Conservation (phyloP, 345 rosid species). For the Abelmoschus esculentus region DNA sequence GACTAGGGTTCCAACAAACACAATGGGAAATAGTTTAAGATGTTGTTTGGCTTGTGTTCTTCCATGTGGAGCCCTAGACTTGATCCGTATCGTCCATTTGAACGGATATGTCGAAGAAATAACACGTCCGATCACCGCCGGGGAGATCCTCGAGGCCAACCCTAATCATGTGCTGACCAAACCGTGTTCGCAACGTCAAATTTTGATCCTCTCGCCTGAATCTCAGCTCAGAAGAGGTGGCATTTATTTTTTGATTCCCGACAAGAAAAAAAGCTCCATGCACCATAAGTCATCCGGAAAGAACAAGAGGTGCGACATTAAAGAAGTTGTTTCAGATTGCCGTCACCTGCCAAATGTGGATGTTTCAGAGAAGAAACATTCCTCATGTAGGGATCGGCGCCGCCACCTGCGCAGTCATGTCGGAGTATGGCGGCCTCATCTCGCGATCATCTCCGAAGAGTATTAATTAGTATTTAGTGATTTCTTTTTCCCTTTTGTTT, state of each 20-base stretch:
- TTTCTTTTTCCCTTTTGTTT: constrained; percentile 4
- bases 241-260: constrained; percentile 80
- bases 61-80: constrained; percentile 91
- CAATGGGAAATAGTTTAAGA: constrained; percentile 84
- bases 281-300: constrained; percentile 16
- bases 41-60: constrained; percentile 91
- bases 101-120: constrained; percentile 78
- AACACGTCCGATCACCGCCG: constrained; percentile 67
- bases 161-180: constrained; percentile 77
- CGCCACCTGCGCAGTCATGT: constrained; percentile 29
- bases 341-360: constrained; percentile 26
- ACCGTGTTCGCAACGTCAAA: constrained; percentile 65
- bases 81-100: constrained; percentile 87
- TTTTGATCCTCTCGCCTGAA: constrained; percentile 72
- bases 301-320: constrained; percentile 13
- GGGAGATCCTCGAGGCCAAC: constrained; percentile 63
- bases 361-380: constrained; percentile 26
- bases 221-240: constrained; percentile 80
- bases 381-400: constrained; percentile 46
- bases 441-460: constrained; percentile 65
- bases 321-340: constrained; percentile 15
- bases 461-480: constrained; percentile 18
- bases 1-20: too few relatives aligned
- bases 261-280: constrained; percentile 26
- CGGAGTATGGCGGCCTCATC: constrained; percentile 68